phyloP scores from a whole-genome alignment of 2,329 filamentous ascomycete species.

The Orbilia quercus region DNA sequence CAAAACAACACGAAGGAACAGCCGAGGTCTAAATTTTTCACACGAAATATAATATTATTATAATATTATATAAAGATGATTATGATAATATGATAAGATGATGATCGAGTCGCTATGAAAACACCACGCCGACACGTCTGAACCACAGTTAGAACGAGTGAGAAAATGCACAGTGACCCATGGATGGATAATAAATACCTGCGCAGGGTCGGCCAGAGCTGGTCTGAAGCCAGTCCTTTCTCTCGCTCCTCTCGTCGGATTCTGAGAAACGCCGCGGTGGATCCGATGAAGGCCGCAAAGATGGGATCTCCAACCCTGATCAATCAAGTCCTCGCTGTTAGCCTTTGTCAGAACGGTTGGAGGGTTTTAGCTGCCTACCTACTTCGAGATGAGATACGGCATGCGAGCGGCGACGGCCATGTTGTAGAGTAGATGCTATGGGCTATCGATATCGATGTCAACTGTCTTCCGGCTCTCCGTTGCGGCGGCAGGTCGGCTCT shows the following conservation, averaged over 20 bases:
- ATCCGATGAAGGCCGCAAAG: slow-evolving; percentile 68
- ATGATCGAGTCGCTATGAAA: slow-evolving; percentile 21
- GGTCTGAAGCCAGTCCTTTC: slow-evolving; percentile 57
- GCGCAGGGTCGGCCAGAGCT: slow-evolving; percentile 54
- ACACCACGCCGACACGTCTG: slow-evolving; percentile 43
- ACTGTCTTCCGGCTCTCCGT: slow-evolving; percentile 43
- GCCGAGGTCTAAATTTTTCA: slow-evolving; percentile 50
- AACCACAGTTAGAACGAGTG: too few species aligned
- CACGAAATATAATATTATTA: background rate
- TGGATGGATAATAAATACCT: slow-evolving; percentile 26
- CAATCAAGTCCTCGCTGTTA: too few species aligned
- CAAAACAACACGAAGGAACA: slow-evolving; percentile 12
- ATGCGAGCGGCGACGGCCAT: slow-evolving; percentile 14
- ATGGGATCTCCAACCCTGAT: slow-evolving; percentile 67
- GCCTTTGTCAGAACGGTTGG: too few species aligned
- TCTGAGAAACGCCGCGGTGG: slow-evolving; percentile 67
- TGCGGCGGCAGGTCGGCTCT: slow-evolving; percentile 21
- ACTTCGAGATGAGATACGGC: slow-evolving; percentile 45
- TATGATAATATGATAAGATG: too few species aligned
- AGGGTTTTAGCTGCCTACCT: background rate
- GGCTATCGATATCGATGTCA: background rate
- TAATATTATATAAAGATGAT: too few species aligned
- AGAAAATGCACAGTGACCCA: too few species aligned
- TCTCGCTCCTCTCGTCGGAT: slow-evolving; percentile 69
- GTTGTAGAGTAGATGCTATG: background rate